Evolutionary conservation across 2,329 filamentous ascomycete species (phyloP), one percentile per base, ranked within the genome.

Genomic region (Calycina marina): DNA sequence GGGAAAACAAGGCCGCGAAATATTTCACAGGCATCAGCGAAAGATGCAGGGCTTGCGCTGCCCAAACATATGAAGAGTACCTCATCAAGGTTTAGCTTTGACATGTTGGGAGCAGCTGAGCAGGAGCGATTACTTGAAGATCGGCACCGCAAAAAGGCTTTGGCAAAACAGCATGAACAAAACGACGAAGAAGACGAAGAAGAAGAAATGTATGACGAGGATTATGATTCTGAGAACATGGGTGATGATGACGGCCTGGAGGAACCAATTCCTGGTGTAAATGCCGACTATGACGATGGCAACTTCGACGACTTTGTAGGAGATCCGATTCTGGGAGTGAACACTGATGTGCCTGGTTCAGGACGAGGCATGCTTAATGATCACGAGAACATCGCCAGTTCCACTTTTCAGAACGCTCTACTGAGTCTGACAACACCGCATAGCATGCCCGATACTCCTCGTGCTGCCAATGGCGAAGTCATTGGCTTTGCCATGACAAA

Each of bases 51-150:
- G 9, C 12, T 14, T n/a, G 35, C 65, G 1, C 39, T 76, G 18
- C 72, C 72, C 2, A 67, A 58, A 38, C 72, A 77, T 40, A 77
- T 77, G 72, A 77, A 76, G 54, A 85, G 79, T 50, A 81, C 76
- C 8, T 81, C 80, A 0, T 84, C 78, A 0, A 64, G 81, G 10
- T 86, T 88, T 49, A 86, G 80, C 46, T 88, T 88, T 47, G 80
- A 86, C 47, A 81, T 85, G 63, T 69, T 75, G 11, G 77, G 76
- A 4, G 71, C 71, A 4, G 77, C 77, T 10, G 67, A 70, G 37
- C 65, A 75, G 45, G 72, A 77, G 52, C 77, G 74, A 52, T 52
- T 78, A 22, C 58, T 85, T 25, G 82, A 84, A 51, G 81, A 83
- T 44, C 68, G 73, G 29, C 78, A 84, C 51, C 63, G 76, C 11